Evolutionary conservation across 2,329 filamentous ascomycete species (phyloP), one percentile per base, ranked within the genome.

Genomic region (Aspergillaceae sp.): DNA sequence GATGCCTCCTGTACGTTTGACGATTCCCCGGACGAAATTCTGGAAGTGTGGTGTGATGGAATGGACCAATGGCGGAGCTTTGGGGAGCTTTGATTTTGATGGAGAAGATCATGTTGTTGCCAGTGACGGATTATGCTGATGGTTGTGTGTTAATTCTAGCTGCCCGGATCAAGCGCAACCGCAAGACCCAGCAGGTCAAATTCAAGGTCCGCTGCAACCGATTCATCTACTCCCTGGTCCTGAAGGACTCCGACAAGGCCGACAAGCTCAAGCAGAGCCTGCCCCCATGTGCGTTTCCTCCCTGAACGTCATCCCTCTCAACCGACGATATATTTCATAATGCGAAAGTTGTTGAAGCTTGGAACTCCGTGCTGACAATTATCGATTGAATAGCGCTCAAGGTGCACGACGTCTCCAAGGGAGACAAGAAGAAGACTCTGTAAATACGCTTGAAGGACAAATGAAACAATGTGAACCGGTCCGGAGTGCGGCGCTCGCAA

Each of bases 251-350:
- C 69, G 92, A 96, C 72, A 97, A 97, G 87, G 94, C 91, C 75
- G 92, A 97, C 80, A 98, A 98, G 87, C 84, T 98, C 63, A 97
- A 96, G 89, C 91, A 97, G 83, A 89, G 83, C 73, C 81, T 98
- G 58, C 94, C 92, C 67, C 94, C 92, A 65, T 87, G 92, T 98
- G 90, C 67, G 88, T 77, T 52, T 38, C 47, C 36, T 36, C 46
- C 47, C 43, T 36, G 38, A 48, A 8, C 26, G 8, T 8, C 29
- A 11, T 37, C 19, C 27, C 27, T 28, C 32, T 8, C 30, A 7
- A 10, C n/a, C 4, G 6, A 4, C 19, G 7, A 42, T 4, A n/a
- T 9, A 19, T 2, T 36, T 30, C 9, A 44, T 19, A 36, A 29
- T 40, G 4, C 26, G n/a, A 27, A 33, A 19, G 19, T 19, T 19